Evolutionary conservation across 2,329 filamentous ascomycete species (phyloP).

Genomic region (Tolypocladium endophyticum): DNA sequence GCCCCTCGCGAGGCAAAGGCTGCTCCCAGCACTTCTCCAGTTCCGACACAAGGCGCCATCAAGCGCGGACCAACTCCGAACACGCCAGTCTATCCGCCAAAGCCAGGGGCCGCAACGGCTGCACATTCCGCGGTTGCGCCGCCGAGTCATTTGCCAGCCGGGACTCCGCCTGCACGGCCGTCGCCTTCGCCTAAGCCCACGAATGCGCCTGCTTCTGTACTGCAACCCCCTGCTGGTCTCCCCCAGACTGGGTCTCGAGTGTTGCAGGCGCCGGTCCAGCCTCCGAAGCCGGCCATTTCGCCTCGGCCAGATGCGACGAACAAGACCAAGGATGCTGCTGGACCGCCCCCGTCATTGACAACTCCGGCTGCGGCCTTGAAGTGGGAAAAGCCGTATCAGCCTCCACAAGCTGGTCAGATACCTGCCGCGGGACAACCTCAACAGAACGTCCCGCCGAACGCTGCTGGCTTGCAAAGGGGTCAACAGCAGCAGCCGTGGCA

Average conservation of each 20-base stretch:
- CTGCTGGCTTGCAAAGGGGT: slow-evolving; percentile 11
- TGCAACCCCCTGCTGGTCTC: slow-evolving; percentile 25
- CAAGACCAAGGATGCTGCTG: slow-evolving; percentile 17
- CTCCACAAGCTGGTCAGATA: slow-evolving; percentile 14
- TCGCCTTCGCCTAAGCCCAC: slow-evolving; percentile 19
- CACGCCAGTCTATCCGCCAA: slow-evolving; percentile 25
- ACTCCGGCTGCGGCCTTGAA: slow-evolving; percentile 19
- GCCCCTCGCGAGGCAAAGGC: slow-evolving; percentile 22
- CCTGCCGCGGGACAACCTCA: slow-evolving; percentile 15
- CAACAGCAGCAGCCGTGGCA: slow-evolving; percentile 10
- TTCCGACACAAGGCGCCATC: slow-evolving; percentile 9
- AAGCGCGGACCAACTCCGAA: slow-evolving; percentile 18
- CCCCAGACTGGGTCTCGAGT: slow-evolving; percentile 19
- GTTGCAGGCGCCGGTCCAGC: slow-evolving; percentile 18
- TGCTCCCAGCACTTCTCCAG: slow-evolving; percentile 12
- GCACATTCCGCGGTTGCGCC: slow-evolving; percentile 15
- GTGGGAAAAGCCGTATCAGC: slow-evolving; percentile 32
- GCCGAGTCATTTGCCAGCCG: slow-evolving; percentile 16
- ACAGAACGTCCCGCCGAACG: slow-evolving; percentile 11
- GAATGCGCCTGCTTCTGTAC: slow-evolving; percentile 18
- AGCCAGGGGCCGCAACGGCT: slow-evolving; percentile 13
- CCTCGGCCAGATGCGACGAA: slow-evolving; percentile 21
- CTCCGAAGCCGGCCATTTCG: slow-evolving; percentile 19
- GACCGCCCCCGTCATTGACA: slow-evolving; percentile 10
- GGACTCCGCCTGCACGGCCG: slow-evolving; percentile 17